phyloP scores from a whole-genome alignment of 179 eudicot species.

The Amaranthus tricolor region DNA sequence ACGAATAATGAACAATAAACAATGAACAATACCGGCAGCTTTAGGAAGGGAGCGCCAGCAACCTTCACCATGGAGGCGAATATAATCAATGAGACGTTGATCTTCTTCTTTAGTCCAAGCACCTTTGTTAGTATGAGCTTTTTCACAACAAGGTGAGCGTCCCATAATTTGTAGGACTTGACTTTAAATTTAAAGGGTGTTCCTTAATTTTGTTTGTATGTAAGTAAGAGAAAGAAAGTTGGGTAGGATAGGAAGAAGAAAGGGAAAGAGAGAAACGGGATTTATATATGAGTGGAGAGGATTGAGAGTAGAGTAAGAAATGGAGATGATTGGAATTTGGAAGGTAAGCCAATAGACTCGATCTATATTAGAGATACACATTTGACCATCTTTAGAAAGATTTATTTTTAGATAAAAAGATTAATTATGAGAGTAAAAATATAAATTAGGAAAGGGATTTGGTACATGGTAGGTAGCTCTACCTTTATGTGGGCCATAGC shows the following conservation, averaged over 20 bases:
- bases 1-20: neutral
- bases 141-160: conserved; percentile 81
- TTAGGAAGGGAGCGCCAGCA: conserved; percentile 95
- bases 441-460: conserved; percentile 30
- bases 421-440: neutral
- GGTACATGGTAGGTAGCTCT: conserved; percentile 51
- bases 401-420: neutral
- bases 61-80: conserved; percentile 73
- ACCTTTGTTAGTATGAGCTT: conserved; percentile 85
- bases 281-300: conserved; percentile 6
- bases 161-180: conserved; percentile 40
- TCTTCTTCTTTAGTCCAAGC: conserved; percentile 95
- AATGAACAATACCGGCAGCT: conserved; percentile 55
- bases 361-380: conserved; percentile 19
- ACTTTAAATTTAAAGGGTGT: neutral
- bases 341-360: conserved; percentile 36
- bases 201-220: neutral
- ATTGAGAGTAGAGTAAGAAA: conserved; percentile 22
- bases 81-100: conserved; percentile 61
- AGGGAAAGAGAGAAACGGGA: conserved; percentile 21
- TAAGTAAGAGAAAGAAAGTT: neutral
- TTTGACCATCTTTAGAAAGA: conserved; percentile 15
- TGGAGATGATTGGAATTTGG: conserved; percentile 16
- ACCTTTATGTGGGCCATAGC: conserved; percentile 27
- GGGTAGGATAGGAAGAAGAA: neutral